A percentile compares a stretch with the other conserved stretches of the same genome.
These are phyloP conservation scores for Calonectria pseudoreteaudii DNA, from an alignment of 2,329 filamentous ascomycete genomes.

Conservation along the genomic window DNA sequence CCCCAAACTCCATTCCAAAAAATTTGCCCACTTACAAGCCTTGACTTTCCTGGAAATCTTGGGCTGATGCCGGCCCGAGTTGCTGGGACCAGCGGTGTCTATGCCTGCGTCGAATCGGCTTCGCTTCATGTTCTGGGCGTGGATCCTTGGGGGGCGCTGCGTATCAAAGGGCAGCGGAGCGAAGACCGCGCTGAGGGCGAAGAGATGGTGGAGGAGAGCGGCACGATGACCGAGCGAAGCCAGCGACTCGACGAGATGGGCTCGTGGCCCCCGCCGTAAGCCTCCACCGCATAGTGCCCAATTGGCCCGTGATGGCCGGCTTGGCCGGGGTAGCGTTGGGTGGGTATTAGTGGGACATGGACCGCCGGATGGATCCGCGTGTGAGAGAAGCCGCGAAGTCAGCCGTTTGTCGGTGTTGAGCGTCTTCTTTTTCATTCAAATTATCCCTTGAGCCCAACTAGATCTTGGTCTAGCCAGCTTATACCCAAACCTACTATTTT, in stretches of 20 bases:
- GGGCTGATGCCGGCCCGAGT: slow-evolving; percentile 24
- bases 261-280: not conserved
- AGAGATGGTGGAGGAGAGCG: not conserved
- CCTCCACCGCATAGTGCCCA: not conserved
- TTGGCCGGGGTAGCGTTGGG: not conserved
- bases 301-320: not conserved
- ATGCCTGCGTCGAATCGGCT: slow-evolving; percentile 4
- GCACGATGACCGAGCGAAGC: slow-evolving; percentile 7
- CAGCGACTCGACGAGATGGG: not conserved
- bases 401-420: not conserved
- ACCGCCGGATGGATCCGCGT: not conserved
- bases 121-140: slow-evolving; percentile 12
- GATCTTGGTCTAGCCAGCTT: not conserved
- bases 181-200: not conserved
- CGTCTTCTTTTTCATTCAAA: not conserved
- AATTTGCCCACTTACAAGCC: slow-evolving; percentile 43
- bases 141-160: not conserved
- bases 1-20: not conserved
- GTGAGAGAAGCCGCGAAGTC: not conserved
- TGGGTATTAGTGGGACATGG: not conserved
- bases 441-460: not conserved
- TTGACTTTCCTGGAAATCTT: slow-evolving; percentile 49
- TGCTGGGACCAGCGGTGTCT: not conserved
- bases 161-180: not conserved
- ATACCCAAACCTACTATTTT: not conserved